These are phyloP conservation scores for Boletus smithii DNA, from an alignment of 1,284 basidiomycete species.

Conservation along the genomic window DNA sequence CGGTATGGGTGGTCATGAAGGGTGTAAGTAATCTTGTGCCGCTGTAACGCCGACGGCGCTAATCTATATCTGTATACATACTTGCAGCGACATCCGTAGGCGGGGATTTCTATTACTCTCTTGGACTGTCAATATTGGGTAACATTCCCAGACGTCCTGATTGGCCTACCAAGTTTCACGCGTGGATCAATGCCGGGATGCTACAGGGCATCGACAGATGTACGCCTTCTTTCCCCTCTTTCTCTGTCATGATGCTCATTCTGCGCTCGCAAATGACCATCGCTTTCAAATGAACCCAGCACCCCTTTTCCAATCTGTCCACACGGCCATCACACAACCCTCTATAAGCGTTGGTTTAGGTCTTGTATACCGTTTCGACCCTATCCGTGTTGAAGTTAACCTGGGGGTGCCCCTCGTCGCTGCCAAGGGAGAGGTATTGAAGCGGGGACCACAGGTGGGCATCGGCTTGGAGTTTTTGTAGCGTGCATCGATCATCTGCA, in stretches of 20 bases:
- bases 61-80: background rate
- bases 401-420: conserved; percentile 86
- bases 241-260: background rate
- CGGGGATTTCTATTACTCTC: conserved; percentile 85
- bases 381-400: conserved; percentile 86
- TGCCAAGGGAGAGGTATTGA: conserved; percentile 70
- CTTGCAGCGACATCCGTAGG: conserved; percentile 74
- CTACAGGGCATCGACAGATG: conserved; percentile 65
- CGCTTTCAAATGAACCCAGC: conserved; percentile 5
- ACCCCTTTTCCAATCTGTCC: conserved; percentile 11
- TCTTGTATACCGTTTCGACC: conserved; percentile 86
- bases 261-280: too few relatives aligned
- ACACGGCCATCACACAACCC: conserved; percentile 38
- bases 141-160: conserved; percentile 75
- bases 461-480: conserved; percentile 86
- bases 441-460: conserved; percentile 88
- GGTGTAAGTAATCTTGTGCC: conserved; percentile 46
- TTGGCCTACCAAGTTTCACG: conserved; percentile 88
- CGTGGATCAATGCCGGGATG: conserved; percentile 84
- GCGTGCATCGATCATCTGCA: conserved; percentile 9
- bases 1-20: conserved; percentile 81
- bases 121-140: conserved; percentile 78
- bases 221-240: conserved; percentile 14
- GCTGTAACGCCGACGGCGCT: background rate
- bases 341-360: conserved; percentile 85